Evolutionary conservation across 495 filamentous ascomycete genomes (phyloP).

Genomic region (Trichoderma asperelloides): DNA sequence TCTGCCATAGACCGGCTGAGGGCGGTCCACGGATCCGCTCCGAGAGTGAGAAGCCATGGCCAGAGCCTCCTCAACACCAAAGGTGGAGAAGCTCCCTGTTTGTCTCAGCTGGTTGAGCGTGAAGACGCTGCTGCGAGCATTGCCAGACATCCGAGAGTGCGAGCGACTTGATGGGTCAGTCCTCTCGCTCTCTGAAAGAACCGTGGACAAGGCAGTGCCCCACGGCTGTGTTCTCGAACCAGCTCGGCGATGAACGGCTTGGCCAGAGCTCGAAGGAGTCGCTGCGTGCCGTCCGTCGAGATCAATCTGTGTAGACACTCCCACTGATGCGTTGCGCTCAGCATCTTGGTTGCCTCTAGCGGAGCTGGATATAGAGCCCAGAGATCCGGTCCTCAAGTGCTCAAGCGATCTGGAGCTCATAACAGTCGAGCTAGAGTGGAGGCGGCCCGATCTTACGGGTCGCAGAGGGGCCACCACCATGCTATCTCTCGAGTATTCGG

Average conservation of each 20-base stretch:
- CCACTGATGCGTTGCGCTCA: background rate
- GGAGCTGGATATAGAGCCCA: conserved; percentile 32
- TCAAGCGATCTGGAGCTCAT: conserved; percentile 40
- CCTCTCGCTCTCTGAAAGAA: conserved; percentile 54
- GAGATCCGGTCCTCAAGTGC: conserved; percentile 37
- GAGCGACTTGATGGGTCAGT: conserved; percentile 34
- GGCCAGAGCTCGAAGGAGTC: background rate
- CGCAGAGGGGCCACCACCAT: conserved; percentile 42
- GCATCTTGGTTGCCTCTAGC: conserved; percentile 28
- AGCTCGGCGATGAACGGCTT: conserved; percentile 5
- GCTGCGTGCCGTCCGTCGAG: background rate
- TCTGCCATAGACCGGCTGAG: conserved; percentile 26
- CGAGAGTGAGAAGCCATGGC: conserved; percentile 20
- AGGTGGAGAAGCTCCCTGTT: conserved; percentile 4
- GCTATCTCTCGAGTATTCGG: conserved; percentile 47
- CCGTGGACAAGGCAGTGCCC: conserved; percentile 68
- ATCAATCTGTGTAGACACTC: background rate
- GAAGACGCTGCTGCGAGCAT: conserved; percentile 26
- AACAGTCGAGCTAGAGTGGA: conserved; percentile 16
- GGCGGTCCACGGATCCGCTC: conserved; percentile 33
- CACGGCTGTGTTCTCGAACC: conserved; percentile 40
- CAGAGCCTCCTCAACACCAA: background rate
- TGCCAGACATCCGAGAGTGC: conserved; percentile 31
- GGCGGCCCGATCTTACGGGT: conserved; percentile 24
- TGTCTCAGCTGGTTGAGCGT: conserved; percentile 18